phyloP scores from a whole-genome alignment of 352 stramenopile genomes.

The Plasmopara viticola region DNA sequence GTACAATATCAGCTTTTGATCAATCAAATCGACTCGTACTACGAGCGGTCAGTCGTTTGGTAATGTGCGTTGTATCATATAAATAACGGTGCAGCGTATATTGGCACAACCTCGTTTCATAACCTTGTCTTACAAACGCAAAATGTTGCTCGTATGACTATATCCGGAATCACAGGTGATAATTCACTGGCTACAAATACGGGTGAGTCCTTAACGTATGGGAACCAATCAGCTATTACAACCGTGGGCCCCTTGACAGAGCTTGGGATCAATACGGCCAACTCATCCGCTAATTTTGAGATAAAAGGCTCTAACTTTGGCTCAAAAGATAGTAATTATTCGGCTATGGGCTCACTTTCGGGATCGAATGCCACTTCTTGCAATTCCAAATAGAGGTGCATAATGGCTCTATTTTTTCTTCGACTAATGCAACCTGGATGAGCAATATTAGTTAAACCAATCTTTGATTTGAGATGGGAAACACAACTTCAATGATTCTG shows the following conservation, averaged over 20 bases:
- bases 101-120: neutral
- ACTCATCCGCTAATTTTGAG: too few species aligned
- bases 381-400: too few species aligned
- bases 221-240: neutral
- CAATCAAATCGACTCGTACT: neutral
- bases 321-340: too few species aligned
- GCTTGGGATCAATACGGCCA: too few species aligned
- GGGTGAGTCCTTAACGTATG: neutral
- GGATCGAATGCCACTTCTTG: neutral
- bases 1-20: neutral
- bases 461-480: neutral
- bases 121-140: too few species aligned
- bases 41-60: neutral
- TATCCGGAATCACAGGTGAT: too few species aligned
- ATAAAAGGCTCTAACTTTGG: too few species aligned
- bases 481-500: slow-evolving; percentile 1
- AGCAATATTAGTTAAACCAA: neutral
- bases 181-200: neutral
- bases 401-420: neutral
- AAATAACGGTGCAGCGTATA: neutral
- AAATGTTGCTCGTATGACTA: too few species aligned
- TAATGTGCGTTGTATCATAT: neutral
- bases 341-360: neutral
- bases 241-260: slow-evolving; percentile 1
- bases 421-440: neutral